Evolutionary conservation across 805 yeast genomes (phyloP).

Genomic region (Saturnispora silvae): DNA sequence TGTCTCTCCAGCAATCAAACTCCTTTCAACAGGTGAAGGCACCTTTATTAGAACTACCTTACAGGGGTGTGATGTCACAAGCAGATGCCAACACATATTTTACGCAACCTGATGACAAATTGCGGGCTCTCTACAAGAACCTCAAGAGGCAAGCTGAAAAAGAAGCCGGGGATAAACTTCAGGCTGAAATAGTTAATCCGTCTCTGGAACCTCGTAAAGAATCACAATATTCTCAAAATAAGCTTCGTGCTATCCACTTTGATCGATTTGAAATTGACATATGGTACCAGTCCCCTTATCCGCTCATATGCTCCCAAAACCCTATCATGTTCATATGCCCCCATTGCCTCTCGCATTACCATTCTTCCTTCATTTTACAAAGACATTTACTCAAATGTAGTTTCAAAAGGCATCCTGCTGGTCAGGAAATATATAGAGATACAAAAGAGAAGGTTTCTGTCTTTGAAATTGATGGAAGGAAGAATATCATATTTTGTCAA

Average conservation of each 20-base stretch:
- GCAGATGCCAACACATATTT: conserved; percentile 48
- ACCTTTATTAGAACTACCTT: conserved; percentile 48
- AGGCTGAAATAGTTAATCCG: neutral
- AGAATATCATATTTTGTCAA: conserved; percentile 73
- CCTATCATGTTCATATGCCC: conserved; percentile 68
- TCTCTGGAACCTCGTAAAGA: neutral
- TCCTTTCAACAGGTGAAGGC: conserved; percentile 7
- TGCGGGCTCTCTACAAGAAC: conserved; percentile 29
- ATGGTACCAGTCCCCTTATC: conserved; percentile 91
- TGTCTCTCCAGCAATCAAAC: conserved; percentile 2
- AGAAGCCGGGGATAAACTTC: conserved; percentile 24
- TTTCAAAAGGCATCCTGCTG: conserved; percentile 65
- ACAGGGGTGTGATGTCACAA: conserved; percentile 50
- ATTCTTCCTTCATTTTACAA: conserved; percentile 50
- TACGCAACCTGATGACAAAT: conserved; percentile 45
- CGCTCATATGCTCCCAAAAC: conserved; percentile 65
- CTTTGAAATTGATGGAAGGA: conserved; percentile 90
- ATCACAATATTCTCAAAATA: conserved; percentile 6
- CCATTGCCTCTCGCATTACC: conserved; percentile 70
- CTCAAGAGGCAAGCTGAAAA: conserved; percentile 31
- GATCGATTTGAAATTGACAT: conserved; percentile 70
- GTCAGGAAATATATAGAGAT: conserved; percentile 80
- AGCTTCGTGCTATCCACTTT: conserved; percentile 33
- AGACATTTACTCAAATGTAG: conserved; percentile 74
- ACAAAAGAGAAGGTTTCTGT: conserved; percentile 46